These are phyloP conservation scores for Climacium dendroides DNA, from an alignment of 225 moss, liverwort and hornwort species.

Conservation along the genomic window DNA sequence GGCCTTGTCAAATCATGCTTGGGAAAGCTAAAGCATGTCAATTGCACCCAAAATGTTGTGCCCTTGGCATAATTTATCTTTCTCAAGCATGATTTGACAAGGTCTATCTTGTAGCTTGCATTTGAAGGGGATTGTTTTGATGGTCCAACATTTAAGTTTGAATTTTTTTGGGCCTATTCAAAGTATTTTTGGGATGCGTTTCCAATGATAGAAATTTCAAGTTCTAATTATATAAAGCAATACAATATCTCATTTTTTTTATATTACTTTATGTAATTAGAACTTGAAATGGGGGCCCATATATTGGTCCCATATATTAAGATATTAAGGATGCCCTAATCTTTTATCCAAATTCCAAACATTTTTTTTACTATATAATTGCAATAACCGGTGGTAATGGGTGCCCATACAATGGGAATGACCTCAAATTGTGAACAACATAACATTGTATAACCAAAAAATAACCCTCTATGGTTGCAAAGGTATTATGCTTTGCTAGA, in stretches of 20 bases:
- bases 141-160: not conserved
- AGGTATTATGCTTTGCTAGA: not conserved
- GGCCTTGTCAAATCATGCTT: not conserved
- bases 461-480: not conserved
- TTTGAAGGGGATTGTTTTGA: not conserved
- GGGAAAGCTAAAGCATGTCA: not conserved
- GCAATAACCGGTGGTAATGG: not conserved
- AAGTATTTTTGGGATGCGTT: not conserved
- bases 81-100: not conserved
- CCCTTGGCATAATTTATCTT: not conserved
- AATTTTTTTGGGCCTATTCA: not conserved
- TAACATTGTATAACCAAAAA: not conserved
- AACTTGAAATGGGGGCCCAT: accelerated
- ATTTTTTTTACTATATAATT: not conserved
- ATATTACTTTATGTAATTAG: too few relatives aligned
- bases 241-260: too few relatives aligned
- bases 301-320: not conserved
- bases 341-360: too few relatives aligned
- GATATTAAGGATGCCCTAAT: not conserved
- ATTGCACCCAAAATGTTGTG: not conserved
- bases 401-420: not conserved
- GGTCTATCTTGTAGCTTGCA: not conserved
- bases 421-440: not conserved
- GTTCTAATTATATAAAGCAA: accelerated
- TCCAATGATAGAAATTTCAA: too few relatives aligned